Evolutionary conservation across 176 grass and related monocot genomes (phyloP).

Genomic region (barley (Hordeum vulgare)): DNA sequence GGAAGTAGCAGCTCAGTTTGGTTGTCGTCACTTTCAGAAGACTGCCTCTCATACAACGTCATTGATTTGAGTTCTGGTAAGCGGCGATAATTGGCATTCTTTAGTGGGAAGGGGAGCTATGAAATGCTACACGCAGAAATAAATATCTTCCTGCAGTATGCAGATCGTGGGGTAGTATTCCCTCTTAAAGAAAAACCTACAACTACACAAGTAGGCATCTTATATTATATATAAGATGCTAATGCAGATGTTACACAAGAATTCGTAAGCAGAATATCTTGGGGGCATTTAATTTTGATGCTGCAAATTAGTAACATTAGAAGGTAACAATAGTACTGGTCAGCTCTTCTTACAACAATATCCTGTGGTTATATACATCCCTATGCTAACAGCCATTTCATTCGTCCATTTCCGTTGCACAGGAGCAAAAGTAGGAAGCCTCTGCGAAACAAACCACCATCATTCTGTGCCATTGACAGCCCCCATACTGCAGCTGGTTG

Average conservation of each 20-base stretch:
- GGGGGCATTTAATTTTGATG: not conserved
- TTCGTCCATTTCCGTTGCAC: not conserved
- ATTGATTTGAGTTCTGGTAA: not conserved
- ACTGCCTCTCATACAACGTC: not conserved
- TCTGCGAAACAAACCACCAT: not conserved
- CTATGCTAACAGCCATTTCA: not conserved
- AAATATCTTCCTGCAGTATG: not conserved
- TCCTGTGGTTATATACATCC: not conserved
- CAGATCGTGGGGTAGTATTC: not conserved
- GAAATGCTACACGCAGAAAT: not conserved
- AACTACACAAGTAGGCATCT: not conserved
- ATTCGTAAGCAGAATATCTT: not conserved
- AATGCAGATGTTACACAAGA: not conserved
- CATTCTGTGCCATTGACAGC: not conserved
- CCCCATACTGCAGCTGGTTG: not conserved
- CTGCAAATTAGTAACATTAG: not conserved
- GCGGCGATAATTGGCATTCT: not conserved
- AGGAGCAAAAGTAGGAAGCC: constrained; percentile 5
- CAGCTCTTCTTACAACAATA: constrained; percentile 10
- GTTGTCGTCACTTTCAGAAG: constrained; percentile 26
- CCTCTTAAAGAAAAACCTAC: not conserved
- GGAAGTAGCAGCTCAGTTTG: not conserved
- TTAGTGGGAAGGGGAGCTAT: too few relatives aligned
- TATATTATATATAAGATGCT: not conserved
- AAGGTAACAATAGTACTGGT: not conserved